Evolutionary conservation across 106 monocot species (phyloP).

Genomic region (Hemerocallis citrina): DNA sequence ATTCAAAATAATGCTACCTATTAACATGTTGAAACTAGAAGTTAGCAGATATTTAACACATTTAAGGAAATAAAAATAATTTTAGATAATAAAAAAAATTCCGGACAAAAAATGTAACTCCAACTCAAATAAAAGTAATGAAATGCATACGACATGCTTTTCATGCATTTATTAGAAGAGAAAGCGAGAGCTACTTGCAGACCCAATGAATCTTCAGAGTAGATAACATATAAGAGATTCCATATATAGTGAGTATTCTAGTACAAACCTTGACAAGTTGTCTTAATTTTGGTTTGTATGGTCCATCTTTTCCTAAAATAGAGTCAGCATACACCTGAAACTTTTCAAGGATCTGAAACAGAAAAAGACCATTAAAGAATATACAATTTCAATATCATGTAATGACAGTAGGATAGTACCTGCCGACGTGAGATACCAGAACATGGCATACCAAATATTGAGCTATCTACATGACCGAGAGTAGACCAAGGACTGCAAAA

Average conservation of each 20-base stretch:
- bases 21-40: background rate
- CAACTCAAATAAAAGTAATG: background rate
- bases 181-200: background rate
- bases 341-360: constrained; percentile 61
- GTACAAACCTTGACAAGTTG: constrained; percentile 80
- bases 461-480: constrained; percentile 68
- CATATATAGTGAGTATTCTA: background rate
- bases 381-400: background rate
- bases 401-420: constrained; percentile 23
- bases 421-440: constrained; percentile 54
- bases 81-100: background rate
- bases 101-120: background rate
- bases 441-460: constrained; percentile 42
- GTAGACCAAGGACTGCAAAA: constrained; percentile 77
- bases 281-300: constrained; percentile 58
- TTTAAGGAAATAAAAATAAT: background rate
- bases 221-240: background rate
- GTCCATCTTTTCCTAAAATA: constrained; percentile 34
- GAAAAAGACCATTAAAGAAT: constrained; percentile 7
- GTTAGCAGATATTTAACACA: background rate
- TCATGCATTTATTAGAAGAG: background rate
- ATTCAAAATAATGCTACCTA: too few relatives aligned
- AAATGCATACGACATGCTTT: background rate
- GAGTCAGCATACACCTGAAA: constrained; percentile 82
- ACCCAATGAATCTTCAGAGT: background rate